Evolutionary conservation across 2,329 filamentous ascomycete species (phyloP).

Genomic region (Hymenoscyphus fraxineus): DNA sequence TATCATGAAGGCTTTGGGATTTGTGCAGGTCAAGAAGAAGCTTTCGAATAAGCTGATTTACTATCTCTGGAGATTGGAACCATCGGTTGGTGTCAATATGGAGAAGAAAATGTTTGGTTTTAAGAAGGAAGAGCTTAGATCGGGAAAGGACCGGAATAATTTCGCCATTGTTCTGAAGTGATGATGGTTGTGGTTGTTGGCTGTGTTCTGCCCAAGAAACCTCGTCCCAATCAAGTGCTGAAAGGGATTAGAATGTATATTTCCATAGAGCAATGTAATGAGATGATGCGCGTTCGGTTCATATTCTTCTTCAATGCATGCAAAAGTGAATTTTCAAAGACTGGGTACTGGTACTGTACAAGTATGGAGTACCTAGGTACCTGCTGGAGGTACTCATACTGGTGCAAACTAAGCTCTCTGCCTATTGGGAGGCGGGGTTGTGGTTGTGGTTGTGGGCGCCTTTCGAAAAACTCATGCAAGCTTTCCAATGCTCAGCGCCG

Average conservation of each 20-base stretch:
- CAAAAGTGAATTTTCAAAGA: too few relatives aligned
- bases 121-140: slow-evolving; percentile 71
- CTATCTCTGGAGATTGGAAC: slow-evolving; percentile 67
- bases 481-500: too few relatives aligned
- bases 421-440: too few relatives aligned
- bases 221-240: slow-evolving; percentile 17
- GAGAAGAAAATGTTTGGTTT: slow-evolving; percentile 41
- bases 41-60: slow-evolving; percentile 81
- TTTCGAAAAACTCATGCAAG: too few relatives aligned
- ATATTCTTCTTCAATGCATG: too few relatives aligned
- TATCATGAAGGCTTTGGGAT: slow-evolving; percentile 78
- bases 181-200: slow-evolving; percentile 5
- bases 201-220: slow-evolving; percentile 9
- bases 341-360: too few relatives aligned
- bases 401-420: too few relatives aligned
- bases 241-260: slow-evolving; percentile 6
- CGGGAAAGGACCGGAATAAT: slow-evolving; percentile 79
- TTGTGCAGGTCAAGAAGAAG: slow-evolving; percentile 62
- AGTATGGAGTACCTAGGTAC: too few relatives aligned
- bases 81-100: slow-evolving; percentile 1
- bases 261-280: too few relatives aligned
- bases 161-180: slow-evolving; percentile 71
- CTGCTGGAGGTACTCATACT: too few relatives aligned
- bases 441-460: too few relatives aligned
- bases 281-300: too few relatives aligned